phyloP scores from a whole-genome alignment of 1,139 yeast genomes.

The Hyphopichia khmerensis region DNA sequence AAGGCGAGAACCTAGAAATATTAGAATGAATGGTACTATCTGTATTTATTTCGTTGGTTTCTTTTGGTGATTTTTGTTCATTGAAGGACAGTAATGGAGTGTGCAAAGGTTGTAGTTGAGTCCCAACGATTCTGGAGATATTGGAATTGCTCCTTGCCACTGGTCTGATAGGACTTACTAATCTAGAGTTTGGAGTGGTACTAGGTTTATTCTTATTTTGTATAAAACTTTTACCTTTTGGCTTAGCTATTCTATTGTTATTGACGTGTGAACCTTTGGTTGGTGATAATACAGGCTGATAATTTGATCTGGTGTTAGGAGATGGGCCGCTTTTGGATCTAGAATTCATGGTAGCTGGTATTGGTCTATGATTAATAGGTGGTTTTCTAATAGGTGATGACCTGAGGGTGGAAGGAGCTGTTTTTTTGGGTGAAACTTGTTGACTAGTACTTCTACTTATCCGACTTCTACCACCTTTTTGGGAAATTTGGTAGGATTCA shows the following conservation, averaged over 20 bases:
- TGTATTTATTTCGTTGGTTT: constrained; percentile 4
- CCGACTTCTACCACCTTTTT: constrained; percentile 3
- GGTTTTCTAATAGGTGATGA: constrained; percentile 6
- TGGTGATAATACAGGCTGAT: constrained; percentile 2
- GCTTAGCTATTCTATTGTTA: not conserved
- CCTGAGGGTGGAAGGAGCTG: not conserved
- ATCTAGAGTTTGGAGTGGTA: constrained; percentile 7
- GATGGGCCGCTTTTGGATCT: constrained; percentile 3
- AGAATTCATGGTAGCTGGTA: not conserved
- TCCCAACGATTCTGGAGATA: constrained; percentile 11
- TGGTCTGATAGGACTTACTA: constrained; percentile 17
- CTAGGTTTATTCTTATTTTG: not conserved
- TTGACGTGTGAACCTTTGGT: not conserved
- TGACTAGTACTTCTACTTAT: constrained; percentile 1
- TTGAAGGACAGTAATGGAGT: constrained; percentile 18
- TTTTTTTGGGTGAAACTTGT: constrained; percentile 1
- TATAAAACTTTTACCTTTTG: not conserved
- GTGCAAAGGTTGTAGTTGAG: constrained; percentile 30
- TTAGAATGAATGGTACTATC: constrained; percentile 9
- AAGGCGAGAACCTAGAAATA: constrained; percentile 17
- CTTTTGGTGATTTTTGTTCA: constrained; percentile 1
- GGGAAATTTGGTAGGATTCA: constrained; percentile 36
- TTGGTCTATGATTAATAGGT: not conserved
- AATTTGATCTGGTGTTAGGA: constrained; percentile 3
- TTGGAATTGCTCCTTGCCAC: constrained; percentile 11